Conservation (phyloP, 2,329 filamentous ascomycete species). For the Aspergillus quadricinctus region DNA sequence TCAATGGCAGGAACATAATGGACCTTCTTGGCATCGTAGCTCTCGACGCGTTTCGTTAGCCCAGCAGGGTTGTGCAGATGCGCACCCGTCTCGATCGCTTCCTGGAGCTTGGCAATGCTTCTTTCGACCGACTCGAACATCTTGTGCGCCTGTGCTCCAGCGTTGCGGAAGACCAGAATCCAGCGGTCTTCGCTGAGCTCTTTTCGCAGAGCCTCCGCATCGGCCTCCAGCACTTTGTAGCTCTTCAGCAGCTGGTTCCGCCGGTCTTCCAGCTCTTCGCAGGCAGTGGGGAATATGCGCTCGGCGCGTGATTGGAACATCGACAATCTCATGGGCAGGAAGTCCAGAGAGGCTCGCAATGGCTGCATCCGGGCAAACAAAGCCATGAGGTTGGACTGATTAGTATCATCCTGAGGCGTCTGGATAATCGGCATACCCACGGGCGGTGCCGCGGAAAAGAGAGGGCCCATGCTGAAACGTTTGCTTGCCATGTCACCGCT, state of each 20-base stretch:
- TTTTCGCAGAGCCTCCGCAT: constrained; percentile 82
- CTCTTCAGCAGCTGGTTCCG: constrained; percentile 71
- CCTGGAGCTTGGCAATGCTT: constrained; percentile 75
- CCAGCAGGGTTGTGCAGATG: constrained; percentile 67
- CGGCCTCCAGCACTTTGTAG: constrained; percentile 82
- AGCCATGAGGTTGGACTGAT: constrained; percentile 77
- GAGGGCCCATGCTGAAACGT: constrained; percentile 62
- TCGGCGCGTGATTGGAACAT: constrained; percentile 78
- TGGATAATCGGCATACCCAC: constrained; percentile 39
- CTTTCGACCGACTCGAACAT: constrained; percentile 95
- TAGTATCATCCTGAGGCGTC: constrained; percentile 73
- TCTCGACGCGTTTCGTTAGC: constrained; percentile 80
- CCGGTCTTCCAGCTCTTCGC: constrained; percentile 77
- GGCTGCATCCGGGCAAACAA: constrained; percentile 96
- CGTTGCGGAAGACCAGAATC: constrained; percentile 92
- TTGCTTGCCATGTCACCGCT: constrained; percentile 54
- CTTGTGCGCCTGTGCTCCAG: constrained; percentile 85
- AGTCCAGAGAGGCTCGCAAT: constrained; percentile 85
- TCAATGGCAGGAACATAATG: constrained; percentile 94
- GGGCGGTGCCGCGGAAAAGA: constrained; percentile 51
- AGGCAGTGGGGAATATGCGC: constrained; percentile 79
- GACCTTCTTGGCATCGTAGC: constrained; percentile 88
- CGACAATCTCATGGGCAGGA: constrained; percentile 88
- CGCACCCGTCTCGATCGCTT: constrained; percentile 69
- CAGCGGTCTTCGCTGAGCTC: constrained; percentile 94